Percentiles rank a stretch among this genome's conserved stretches.
Conservation (phyloP, 176 grass and related monocot species). For the Elymus sibiricus region DNA sequence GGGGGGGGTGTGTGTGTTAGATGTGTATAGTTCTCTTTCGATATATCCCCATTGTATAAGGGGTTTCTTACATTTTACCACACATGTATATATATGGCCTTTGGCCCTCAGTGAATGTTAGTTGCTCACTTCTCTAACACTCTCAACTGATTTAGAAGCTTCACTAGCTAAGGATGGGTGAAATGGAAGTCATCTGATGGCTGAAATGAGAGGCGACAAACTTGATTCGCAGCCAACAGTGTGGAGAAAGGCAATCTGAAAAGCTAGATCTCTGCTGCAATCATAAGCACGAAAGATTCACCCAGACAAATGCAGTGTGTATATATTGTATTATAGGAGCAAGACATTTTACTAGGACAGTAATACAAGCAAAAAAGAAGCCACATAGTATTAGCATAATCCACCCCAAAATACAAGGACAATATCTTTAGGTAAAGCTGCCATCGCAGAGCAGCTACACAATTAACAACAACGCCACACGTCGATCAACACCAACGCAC, state of each 20-base stretch:
- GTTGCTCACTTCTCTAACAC: too few relatives aligned
- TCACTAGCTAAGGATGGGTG: background rate
- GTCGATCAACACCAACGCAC: conserved; percentile 35
- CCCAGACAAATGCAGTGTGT: background rate
- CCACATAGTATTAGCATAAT: conserved; percentile 13
- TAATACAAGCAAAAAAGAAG: background rate
- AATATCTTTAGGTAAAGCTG: conserved; percentile 14
- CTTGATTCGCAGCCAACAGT: background rate
- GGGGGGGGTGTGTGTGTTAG: too few relatives aligned
- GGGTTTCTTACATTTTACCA: too few relatives aligned
- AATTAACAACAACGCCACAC: conserved; percentile 32
- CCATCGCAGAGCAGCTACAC: conserved; percentile 35
- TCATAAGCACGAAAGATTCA: background rate
- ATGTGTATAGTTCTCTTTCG: too few relatives aligned
- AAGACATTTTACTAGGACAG: conserved; percentile 19
- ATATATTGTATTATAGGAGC: background rate
- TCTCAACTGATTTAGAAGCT: background rate
- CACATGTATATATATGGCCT: too few relatives aligned
- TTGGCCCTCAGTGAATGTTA: too few relatives aligned
- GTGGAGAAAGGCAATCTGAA: background rate
- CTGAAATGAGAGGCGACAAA: background rate
- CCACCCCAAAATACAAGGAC: conserved; percentile 38
- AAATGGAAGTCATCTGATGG: background rate
- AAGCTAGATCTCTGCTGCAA: background rate
- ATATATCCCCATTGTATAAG: too few relatives aligned